Base-by-base conservation (phyloP, 805 yeast species). In the Candida manassasensis region DNA sequence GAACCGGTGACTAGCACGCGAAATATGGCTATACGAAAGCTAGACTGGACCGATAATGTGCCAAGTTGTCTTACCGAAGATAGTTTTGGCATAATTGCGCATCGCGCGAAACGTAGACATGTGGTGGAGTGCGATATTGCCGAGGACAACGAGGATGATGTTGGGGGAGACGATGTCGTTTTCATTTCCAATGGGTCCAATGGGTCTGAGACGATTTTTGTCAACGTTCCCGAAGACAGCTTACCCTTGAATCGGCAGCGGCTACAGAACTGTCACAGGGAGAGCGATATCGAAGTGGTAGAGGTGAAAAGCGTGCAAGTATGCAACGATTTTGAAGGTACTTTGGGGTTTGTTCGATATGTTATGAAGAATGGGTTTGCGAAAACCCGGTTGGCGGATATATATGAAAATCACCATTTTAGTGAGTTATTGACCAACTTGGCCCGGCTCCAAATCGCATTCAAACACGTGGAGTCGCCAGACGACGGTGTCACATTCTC, bases 261-360 rank as follows among this genome's bases (percentile, higher is more conserved):
- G 10, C n/a, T n/a, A n/a, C n/a, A n/a, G n/a, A n/a, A n/a, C n/a
- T n/a, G n/a, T n/a, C 19, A 11, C 12, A 29, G 19, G n/a, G 16
- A 14, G 21, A 35, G 30, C n/a, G 34, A 35, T 21, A 32, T 29
- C 10, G 29, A 46, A 29, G 39, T 47, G 9, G 28, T 46, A 24
- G 37, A 39, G 5, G 44, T 42, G 6, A 37, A 39, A 7, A 36
- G 41, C 9, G 22, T 21, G 5, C 52, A 49, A n/a, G 36, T 43
- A 3, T 37, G 51, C 3, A 47, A 49, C n/a, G 53, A 54, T 31
- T 45, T 47, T 25, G 61, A 54, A 31, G 30, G 56, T 3, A 36
- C 40, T 16, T 12, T 50, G n/a, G 59, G 50, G 31, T 47, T 59
- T 15, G 34, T 59, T 21, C 39, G 35, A 13, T 50, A 45, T 43